These are phyloP conservation scores for Pseudogymnoascus destructans DNA, from an alignment of 2,329 filamentous ascomycete species.

Conservation along the genomic window DNA sequence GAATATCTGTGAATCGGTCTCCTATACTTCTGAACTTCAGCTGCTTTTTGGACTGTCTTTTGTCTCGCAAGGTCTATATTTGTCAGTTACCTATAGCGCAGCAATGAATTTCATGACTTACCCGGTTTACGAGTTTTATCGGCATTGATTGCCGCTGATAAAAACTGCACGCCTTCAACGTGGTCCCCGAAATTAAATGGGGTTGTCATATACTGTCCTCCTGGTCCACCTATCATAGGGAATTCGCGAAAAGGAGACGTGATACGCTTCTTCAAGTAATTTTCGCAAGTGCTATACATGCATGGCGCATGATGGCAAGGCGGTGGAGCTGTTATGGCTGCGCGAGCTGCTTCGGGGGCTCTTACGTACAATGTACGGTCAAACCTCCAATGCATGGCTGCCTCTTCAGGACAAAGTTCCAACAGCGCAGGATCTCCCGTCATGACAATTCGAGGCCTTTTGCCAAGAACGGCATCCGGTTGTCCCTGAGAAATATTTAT, in stretches of 20 bases:
- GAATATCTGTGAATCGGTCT: background rate
- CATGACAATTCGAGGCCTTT: background rate
- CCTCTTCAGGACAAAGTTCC: background rate
- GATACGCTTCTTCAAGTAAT: background rate
- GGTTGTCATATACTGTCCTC: background rate
- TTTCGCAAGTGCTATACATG: background rate
- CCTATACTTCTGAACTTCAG: background rate
- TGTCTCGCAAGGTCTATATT: background rate
- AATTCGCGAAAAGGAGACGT: background rate
- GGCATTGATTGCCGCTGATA: background rate
- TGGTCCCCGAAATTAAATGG: background rate
- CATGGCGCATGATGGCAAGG: background rate
- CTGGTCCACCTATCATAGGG: background rate
- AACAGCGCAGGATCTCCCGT: background rate
- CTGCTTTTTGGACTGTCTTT: background rate
- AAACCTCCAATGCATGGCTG: background rate
- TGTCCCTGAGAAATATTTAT: background rate
- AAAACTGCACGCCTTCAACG: background rate
- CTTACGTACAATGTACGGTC: background rate
- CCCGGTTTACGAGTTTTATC: background rate
- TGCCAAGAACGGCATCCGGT: background rate
- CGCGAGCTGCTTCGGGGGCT: background rate
- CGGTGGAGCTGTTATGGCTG: background rate
- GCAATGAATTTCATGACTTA: background rate
- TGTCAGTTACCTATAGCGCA: background rate